Base-by-base conservation (phyloP, 768 basidiomycete species). In the Pleurotus platypus region DNA sequence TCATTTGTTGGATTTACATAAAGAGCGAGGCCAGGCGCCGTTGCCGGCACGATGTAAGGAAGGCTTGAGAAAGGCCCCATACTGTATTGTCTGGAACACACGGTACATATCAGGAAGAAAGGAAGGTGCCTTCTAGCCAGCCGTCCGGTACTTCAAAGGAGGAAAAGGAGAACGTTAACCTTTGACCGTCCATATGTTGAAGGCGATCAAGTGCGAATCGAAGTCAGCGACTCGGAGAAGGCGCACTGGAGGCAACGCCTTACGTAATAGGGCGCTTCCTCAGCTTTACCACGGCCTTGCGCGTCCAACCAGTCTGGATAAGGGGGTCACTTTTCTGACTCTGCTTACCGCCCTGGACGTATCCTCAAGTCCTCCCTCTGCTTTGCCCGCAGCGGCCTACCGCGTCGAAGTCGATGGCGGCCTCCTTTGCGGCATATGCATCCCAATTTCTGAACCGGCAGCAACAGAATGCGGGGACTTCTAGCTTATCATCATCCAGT, bases 361-460 rank as follows among this genome's bases (percentile, higher is more conserved):
- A 8, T 54, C 39, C 18, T 42, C 42, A 39, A 54, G n/a, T 16
- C 49, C 16, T 22, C 49, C 49, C 6, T 45, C 42, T 50, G 27
- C 20, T 8, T 50, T 8, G n/a, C 39, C 22, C 37, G 39, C 51
- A 54, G 51, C 51, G 35, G 18, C 38, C 51, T 22, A 18, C 51
- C n/a, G 51, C 51, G 51, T 54, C 40, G 35, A 18, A 63, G 63
- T 61, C 60, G 57, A 77, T 77, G 76, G 80, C 85, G 49, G 80
- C 87, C 62, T 88, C 89, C 38, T 92, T 92, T 71, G 86, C 88
- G 62, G 83, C 84, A 50, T 91, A 89, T 75, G 90, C 90, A 49
- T 91, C 90, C 45, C 89, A 90, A 63, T 91, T 90, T 67, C 75
- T 92, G 69, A 85, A 79, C 67, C 79, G 81, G 62, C 84, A 83